Evolutionary conservation across 2,329 filamentous ascomycete species (phyloP), one percentile per base, ranked within the genome.

Genomic region (Talaromyces pinophilus): DNA sequence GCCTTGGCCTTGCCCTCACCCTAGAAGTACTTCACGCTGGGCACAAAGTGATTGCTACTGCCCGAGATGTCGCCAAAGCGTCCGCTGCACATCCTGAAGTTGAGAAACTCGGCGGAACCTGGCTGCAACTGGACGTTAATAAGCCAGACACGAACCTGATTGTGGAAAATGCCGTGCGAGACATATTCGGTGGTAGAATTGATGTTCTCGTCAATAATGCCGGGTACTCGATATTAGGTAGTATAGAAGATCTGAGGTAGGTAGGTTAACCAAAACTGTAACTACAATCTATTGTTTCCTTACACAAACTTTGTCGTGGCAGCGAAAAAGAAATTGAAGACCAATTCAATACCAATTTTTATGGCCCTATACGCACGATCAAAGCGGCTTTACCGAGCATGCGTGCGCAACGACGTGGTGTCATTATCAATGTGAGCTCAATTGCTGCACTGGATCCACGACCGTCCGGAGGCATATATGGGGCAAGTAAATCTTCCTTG

Each of bases 211-310:
- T 42, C 15, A 59, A 59, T 28, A 59, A 59, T 28, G 55, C 55
- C 25, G 55, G 55, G 17, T 59, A 59, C 55, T 59, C 55, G n/a
- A 46, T 46, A 46, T 46, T 46, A 46, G 42, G 42, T n/a, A 46
- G 42, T n/a, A 46, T 46, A 46, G 42, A 46, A 46, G 42, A 46
- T 46, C 42, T 46, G 38, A 40, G 38, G 38, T 19, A 46, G 42
- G 42, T 46, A 19, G 42, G 17, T 46, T n/a, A 19, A 46, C n/a
- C n/a, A n/a, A 10, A 46, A 46, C n/a, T 46, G 42, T 19, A 46
- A 46, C 42, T n/a, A 15, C n/a, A 46, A 40, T 13, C 38, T 40
- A 40, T 13, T 46, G 2, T n/a, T 46, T 46, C 42, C 42, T 46
- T 46, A 46, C 42, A 46, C 15, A 22, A 46, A 46, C 8, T 19